Conservation (phyloP, 352 stramenopile genomes). For the Globisporangium recalcitrans region DNA sequence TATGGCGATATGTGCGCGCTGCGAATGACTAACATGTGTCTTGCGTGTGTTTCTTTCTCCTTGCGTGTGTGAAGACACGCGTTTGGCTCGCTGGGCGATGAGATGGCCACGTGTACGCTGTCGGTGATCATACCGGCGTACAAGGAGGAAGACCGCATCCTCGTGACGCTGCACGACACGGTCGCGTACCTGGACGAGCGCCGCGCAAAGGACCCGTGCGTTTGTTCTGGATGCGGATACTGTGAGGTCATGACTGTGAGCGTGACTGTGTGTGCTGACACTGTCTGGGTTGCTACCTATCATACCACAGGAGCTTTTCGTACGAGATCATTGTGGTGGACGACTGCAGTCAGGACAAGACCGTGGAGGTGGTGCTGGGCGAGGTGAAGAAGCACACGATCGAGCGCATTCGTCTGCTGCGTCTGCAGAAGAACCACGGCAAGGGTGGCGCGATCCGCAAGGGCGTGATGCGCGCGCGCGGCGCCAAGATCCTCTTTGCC, state of each 20-base stretch:
- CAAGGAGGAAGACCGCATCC: conserved; percentile 92
- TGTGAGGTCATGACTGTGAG: conserved; percentile 1
- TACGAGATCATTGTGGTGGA: conserved; percentile 93
- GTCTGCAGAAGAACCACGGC: conserved; percentile 84
- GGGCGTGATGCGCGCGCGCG: conserved; percentile 80
- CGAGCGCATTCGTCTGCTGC: conserved; percentile 67
- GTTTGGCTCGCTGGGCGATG: conserved; percentile 63
- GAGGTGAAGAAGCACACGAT: conserved; percentile 47
- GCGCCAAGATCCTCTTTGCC: conserved; percentile 83
- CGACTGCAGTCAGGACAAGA: conserved; percentile 87
- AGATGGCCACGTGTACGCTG: conserved; percentile 51
- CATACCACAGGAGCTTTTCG: conserved; percentile 24
- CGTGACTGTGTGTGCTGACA: conserved; percentile 3
- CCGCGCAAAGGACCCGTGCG: conserved; percentile 36
- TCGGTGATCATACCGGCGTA: conserved; percentile 93
- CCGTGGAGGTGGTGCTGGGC: conserved; percentile 56
- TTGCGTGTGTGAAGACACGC: conserved; percentile 24
- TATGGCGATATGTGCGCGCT: no score
- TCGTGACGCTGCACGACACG: conserved; percentile 88
- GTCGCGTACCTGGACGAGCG: conserved; percentile 84
- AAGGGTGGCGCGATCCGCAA: conserved; percentile 90
- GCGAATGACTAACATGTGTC: no score
- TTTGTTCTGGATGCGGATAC: conserved; percentile 9
- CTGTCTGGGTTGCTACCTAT: neutral
- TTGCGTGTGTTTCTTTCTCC: conserved; percentile 9